phyloP scores from a whole-genome alignment of 164 flowering plant species.

The Stephania japonica region DNA sequence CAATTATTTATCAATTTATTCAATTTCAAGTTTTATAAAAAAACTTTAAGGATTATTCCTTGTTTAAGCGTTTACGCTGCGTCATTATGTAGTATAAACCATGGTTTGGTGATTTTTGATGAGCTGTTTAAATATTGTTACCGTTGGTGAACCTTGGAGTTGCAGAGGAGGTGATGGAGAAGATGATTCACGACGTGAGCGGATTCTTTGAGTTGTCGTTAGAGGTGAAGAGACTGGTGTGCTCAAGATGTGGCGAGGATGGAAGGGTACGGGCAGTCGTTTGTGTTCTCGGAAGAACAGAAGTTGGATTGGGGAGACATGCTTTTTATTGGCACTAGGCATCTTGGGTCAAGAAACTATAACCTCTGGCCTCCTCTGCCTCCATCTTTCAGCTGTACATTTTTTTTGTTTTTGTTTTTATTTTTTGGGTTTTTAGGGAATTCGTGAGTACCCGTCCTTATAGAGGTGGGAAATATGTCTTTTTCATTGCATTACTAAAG shows the following conservation, averaged over 20 bases:
- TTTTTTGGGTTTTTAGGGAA: too few relatives aligned
- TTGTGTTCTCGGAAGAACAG: conserved; percentile 2
- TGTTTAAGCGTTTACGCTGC: too few relatives aligned
- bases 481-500: too few relatives aligned
- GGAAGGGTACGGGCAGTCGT: conserved; percentile 4
- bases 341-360: neutral
- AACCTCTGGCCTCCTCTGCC: neutral
- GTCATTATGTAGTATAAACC: too few relatives aligned
- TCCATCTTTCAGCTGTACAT: neutral
- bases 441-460: too few relatives aligned
- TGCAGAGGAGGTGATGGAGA: neutral
- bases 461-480: too few relatives aligned
- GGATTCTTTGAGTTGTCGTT: neutral
- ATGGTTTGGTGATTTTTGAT: neutral
- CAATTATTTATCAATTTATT: too few relatives aligned
- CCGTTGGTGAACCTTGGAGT: neutral
- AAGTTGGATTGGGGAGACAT: conserved; percentile 8
- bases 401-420: too few relatives aligned
- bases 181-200: neutral
- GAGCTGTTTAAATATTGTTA: neutral
- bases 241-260: neutral
- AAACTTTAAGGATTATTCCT: too few relatives aligned
- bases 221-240: neutral
- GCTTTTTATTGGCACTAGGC: neutral
- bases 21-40: too few relatives aligned